Evolutionary conservation across 2,329 filamentous ascomycete species (phyloP).

Genomic region (Neonectria faginata): DNA sequence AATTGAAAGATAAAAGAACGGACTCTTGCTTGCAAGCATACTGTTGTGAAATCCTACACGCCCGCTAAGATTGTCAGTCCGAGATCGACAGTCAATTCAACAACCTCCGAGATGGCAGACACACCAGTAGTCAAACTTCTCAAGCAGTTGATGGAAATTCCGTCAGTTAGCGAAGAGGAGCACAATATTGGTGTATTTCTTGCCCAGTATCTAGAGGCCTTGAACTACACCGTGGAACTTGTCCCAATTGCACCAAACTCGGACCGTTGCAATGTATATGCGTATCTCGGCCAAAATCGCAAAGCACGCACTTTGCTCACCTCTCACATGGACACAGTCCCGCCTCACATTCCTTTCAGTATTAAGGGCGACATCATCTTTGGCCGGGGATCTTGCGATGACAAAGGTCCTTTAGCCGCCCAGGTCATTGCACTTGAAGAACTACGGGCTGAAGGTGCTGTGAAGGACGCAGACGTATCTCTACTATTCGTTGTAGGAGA

Average conservation of each 20-base stretch:
- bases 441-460: conserved; percentile 19
- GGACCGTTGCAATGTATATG: conserved; percentile 75
- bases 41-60: background rate
- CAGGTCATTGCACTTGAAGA: conserved; percentile 71
- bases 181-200: conserved; percentile 73
- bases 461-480: conserved; percentile 54
- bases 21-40: background rate
- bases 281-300: conserved; percentile 63
- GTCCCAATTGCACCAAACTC: conserved; percentile 37
- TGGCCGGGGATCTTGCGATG: conserved; percentile 77
- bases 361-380: conserved; percentile 57
- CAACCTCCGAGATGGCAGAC: conserved; percentile 16
- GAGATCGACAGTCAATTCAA: background rate
- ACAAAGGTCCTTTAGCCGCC: conserved; percentile 73
- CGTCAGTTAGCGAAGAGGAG: conserved; percentile 57
- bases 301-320: conserved; percentile 70
- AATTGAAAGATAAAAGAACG: background rate
- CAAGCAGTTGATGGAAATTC: conserved; percentile 33
- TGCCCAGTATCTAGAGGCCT: conserved; percentile 66
- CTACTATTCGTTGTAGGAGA: conserved; percentile 73
- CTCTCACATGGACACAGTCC: conserved; percentile 81
- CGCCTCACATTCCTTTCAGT: conserved; percentile 74
- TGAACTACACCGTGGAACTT: conserved; percentile 52
- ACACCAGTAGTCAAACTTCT: conserved; percentile 33
- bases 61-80: background rate